Conservation (phyloP, 2,329 filamentous ascomycete species). For the Lasiodiplodia sp. region DNA sequence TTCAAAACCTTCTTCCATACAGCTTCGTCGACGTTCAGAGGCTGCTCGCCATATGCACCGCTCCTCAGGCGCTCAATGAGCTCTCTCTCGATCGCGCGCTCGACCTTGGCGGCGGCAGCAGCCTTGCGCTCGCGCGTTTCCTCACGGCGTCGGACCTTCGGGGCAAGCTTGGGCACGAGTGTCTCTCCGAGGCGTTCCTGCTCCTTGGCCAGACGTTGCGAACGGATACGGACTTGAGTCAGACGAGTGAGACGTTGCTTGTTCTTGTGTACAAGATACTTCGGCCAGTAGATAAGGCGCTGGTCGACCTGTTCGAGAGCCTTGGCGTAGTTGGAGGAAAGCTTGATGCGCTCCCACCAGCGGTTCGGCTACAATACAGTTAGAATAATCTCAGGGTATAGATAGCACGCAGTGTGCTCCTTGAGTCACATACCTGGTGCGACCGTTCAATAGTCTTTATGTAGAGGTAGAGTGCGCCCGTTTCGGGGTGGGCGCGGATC, state of each 20-base stretch:
- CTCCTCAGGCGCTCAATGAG: conserved; percentile 88
- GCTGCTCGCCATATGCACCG: conserved; percentile 88
- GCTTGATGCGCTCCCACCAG: conserved; percentile 91
- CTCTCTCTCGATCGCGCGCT: conserved; percentile 94
- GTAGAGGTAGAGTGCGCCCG: conserved; percentile 88
- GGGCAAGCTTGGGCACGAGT: conserved; percentile 86
- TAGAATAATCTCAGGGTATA: background rate
- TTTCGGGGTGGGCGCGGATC: conserved; percentile 80
- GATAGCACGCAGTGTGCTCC: background rate
- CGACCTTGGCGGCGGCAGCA: conserved; percentile 79
- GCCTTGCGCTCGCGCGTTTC: conserved; percentile 59
- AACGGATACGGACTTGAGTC: conserved; percentile 85
- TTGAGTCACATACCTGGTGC: conserved; percentile 56
- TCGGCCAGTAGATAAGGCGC: conserved; percentile 81
- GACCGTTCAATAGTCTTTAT: conserved; percentile 94
- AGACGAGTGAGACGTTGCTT: conserved; percentile 93
- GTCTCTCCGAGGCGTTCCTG: conserved; percentile 89
- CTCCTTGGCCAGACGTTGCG: conserved; percentile 81
- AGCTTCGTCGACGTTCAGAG: conserved; percentile 90
- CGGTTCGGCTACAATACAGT: conserved; percentile 22
- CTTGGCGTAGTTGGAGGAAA: conserved; percentile 89
- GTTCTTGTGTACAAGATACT: conserved; percentile 91
- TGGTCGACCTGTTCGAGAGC: conserved; percentile 84
- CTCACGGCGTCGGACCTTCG: conserved; percentile 73
- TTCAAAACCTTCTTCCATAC: conserved; percentile 98